Evolutionary conservation across 2,329 filamentous ascomycete genomes (phyloP).

Genomic region (Chrysosporium keratinophilum): DNA sequence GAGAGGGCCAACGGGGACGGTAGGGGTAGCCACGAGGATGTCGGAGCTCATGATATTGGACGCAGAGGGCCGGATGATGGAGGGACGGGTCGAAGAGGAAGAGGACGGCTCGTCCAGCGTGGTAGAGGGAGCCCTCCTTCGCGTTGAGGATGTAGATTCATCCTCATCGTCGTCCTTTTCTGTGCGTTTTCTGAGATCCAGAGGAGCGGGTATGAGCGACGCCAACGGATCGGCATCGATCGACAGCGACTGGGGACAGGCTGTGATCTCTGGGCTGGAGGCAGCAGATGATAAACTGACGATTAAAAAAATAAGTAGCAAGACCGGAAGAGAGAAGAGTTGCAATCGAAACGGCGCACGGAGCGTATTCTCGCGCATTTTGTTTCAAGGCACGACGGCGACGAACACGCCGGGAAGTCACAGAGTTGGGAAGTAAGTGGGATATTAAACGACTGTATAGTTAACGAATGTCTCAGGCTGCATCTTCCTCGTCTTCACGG

Average conservation of each 20-base stretch:
- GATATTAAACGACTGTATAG: neutral
- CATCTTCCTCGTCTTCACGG: too few relatives aligned
- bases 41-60: neutral
- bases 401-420: neutral
- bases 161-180: neutral
- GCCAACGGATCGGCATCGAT: conserved; percentile 5
- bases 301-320: neutral
- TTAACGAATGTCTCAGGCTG: neutral
- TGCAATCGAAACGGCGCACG: neutral
- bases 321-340: neutral
- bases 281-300: neutral
- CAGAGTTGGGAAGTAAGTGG: too few relatives aligned
- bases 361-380: neutral
- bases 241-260: neutral
- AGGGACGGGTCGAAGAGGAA: neutral
- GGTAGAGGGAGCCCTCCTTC: neutral
- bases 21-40: conserved; percentile 15
- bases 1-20: conserved; percentile 29
- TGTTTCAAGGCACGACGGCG: neutral
- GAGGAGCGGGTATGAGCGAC: neutral
- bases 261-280: neutral
- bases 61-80: conserved; percentile 1
- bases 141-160: neutral
- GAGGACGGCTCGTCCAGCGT: neutral
- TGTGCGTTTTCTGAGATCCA: conserved; percentile 1